Conservation (phyloP, 345 rosid genomes). For the Ceriops tagal region DNA sequence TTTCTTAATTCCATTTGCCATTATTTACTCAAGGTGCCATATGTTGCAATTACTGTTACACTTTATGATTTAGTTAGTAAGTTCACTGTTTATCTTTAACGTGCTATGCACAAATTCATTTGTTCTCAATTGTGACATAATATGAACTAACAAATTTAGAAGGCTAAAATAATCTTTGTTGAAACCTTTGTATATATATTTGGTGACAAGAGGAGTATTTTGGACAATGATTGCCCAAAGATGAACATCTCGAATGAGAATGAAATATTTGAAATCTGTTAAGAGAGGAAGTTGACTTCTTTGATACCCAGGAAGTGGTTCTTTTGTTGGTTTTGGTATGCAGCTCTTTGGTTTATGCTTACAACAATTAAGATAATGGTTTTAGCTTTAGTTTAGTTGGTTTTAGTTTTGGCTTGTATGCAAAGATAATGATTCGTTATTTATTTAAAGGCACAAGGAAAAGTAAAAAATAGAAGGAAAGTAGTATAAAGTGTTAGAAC, state of each 20-base stretch:
- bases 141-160: background rate
- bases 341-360: too few species aligned
- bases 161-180: background rate
- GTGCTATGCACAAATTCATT: too few species aligned
- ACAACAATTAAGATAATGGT: too few species aligned
- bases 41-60: conserved; percentile 58
- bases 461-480: too few species aligned
- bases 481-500: too few species aligned
- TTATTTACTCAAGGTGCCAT: conserved; percentile 52
- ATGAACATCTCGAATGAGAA: conserved; percentile 56
- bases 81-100: conserved; percentile 1
- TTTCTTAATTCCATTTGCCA: conserved; percentile 25
- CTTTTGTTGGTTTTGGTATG: background rate
- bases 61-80: conserved; percentile 56
- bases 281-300: conserved; percentile 59
- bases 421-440: too few species aligned
- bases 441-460: too few species aligned
- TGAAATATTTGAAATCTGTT: conserved; percentile 55
- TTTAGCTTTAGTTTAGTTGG: too few species aligned
- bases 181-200: background rate
- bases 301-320: conserved; percentile 60
- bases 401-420: too few species aligned
- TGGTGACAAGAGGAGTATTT: conserved; percentile 54
- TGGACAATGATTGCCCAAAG: conserved; percentile 73
- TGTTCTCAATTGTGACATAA: too few species aligned